phyloP scores from a whole-genome alignment of 306 rosid genomes.

The Lupinus albus region DNA sequence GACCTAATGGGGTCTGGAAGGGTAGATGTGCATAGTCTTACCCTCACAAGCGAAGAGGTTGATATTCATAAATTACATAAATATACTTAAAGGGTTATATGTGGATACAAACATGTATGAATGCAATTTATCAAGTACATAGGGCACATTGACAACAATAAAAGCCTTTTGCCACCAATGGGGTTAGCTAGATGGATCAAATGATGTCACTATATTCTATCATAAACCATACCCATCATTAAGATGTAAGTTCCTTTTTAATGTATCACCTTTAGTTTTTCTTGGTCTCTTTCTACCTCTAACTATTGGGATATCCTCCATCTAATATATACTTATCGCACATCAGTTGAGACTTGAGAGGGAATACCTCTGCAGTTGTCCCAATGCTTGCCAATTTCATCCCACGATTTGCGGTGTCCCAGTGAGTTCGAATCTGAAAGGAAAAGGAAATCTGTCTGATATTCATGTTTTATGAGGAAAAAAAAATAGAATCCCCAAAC shows the following conservation, averaged over 20 bases:
- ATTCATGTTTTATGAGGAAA: conserved; percentile 16
- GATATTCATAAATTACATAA: no score
- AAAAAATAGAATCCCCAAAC: conserved; percentile 30
- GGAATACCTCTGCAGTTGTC: conserved; percentile 85
- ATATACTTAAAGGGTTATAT: no score
- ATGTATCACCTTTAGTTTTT: neutral
- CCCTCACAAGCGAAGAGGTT: no score
- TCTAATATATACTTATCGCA: neutral
- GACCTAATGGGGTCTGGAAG: no score
- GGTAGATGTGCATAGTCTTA: no score
- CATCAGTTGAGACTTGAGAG: conserved; percentile 10
- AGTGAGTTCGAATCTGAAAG: conserved; percentile 63
- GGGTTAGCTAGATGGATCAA: no score
- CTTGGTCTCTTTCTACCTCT: neutral
- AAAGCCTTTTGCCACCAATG: no score
- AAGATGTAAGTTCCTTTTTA: neutral
- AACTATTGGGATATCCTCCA: neutral
- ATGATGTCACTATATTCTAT: no score
- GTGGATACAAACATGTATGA: no score
- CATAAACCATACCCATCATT: neutral
- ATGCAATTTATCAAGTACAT: no score
- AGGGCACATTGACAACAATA: no score
- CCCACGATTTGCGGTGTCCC: conserved; percentile 48
- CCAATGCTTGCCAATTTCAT: conserved; percentile 62
- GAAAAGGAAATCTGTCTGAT: conserved; percentile 11